Base-by-base conservation (phyloP, 2,329 filamentous ascomycete genomes). In the Cladosporium sp. region DNA sequence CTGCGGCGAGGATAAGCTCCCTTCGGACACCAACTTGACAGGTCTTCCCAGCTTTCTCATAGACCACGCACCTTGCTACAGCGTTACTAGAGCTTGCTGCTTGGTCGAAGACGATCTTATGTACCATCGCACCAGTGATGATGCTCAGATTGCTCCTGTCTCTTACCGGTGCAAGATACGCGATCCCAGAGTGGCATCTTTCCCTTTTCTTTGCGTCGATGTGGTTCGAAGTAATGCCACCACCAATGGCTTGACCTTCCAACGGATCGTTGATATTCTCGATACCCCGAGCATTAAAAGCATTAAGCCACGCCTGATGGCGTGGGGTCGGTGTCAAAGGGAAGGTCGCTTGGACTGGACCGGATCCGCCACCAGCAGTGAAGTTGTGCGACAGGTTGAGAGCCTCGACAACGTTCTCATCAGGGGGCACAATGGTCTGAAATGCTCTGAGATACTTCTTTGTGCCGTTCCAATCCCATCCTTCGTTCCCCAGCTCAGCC, bases 1-100 rank as follows among this genome's bases (percentile, higher is more conserved):
- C 85, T 0, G 83, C 84, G 1, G 79, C 78, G 3, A 88, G 68
- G 28, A 88, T 78, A 14, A 87, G 77, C 64, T 88, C 85, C 55
- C 55, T 59, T n/a, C 25, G 54, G 5, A 67, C 64, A 9, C 37
- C 30, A 5, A 64, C 58, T 9, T 9, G 49, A 69, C 43, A 70
- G 60, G 55, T 69, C 40, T 59, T 15, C 37, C 54, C 55, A 51
- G 59, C 51, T 19, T 25, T 50, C 25, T 43, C 38, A 39, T 60
- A 61, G 17, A 30, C n/a, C 17, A 63, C 59, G 39, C 60, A 59
- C 17, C 30, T 49, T 11, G 52, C 61, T 5, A 59, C n/a, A 12
- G 39, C 54, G 19, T 60, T 20, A 11, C 51, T 22, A 15, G 17
- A 14, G 8, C 8, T 20, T 7, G 25, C 30, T 2, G 19, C 40